Base-by-base conservation (phyloP, 2,329 filamentous ascomycete genomes). In the Cladosporium sp. region DNA sequence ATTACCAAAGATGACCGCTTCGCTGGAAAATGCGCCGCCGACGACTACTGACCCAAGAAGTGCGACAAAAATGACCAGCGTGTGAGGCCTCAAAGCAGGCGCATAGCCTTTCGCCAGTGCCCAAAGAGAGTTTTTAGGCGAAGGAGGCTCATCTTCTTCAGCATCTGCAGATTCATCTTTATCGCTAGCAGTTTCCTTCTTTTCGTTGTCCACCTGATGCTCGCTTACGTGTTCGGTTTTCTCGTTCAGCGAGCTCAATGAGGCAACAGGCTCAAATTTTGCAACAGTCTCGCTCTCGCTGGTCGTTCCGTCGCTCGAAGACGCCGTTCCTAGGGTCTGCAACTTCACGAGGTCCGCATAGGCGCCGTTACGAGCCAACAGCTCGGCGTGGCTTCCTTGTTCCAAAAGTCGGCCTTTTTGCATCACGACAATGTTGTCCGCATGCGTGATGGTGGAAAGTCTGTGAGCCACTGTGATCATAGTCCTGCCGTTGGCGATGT, bases 1-100 rank as follows among this genome's bases (percentile, higher is more conserved):
- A 40, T 50, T 50, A 43, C 81, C 82, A 54, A 85, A 83, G 38
- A 85, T 77, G 4, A 82, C 68, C 14, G 78, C 81, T 44, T 77
- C 75, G 1, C 74, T 79, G 14, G 78, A 77, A 63, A 80, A 84
- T 1, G 80, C 77, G 10, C 74, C 75, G 34, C 52, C 54, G 8
- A 55, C 54, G 9, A 40, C 42, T 11, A 49, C 46, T 13, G 54
- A 52, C 4, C 74, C 75, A 8, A 78, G 66, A 10, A 82, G 68
- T 0, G 77, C 80, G 8, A 78, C 42, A 1, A 75, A 49, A 0
- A 82, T 63, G 5, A 72, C 62, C 0, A 75, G 61, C 1, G 72
- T 54, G 52, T 77, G 72, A 0, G 74, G 76, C 14, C 74, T 70
- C 7, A 75, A 43, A 71, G 63, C n/a, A 68, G 70, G 35, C 61